Evolutionary conservation across 441 rosid genomes (phyloP).

Genomic region (Capsella rubella): DNA sequence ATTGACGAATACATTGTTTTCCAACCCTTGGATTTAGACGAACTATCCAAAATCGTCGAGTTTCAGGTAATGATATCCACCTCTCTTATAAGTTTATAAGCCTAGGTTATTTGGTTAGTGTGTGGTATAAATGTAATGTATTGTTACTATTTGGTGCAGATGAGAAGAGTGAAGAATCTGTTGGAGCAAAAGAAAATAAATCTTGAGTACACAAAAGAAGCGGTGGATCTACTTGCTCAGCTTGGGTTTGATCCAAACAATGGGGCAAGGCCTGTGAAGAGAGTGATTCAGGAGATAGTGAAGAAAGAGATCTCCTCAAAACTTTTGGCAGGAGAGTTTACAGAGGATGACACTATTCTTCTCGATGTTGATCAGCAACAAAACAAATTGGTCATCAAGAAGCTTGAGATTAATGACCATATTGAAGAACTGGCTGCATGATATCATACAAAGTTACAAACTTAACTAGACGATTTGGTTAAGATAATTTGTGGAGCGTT

Average conservation of each 20-base stretch:
- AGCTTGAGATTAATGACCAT: too few species aligned
- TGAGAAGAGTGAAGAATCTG: slow-evolving; percentile 64
- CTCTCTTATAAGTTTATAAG: not conserved
- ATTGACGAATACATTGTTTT: slow-evolving; percentile 89
- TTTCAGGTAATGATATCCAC: slow-evolving; percentile 57
- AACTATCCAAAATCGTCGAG: slow-evolving; percentile 78
- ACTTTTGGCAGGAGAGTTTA: not conserved
- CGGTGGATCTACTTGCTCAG: slow-evolving; percentile 21
- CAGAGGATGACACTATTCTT: slow-evolving; percentile 1
- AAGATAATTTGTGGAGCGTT: too few species aligned
- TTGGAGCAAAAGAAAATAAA: slow-evolving; percentile 69
- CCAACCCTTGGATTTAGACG: slow-evolving; percentile 75
- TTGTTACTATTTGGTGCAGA: slow-evolving; percentile 44
- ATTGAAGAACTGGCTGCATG: too few species aligned
- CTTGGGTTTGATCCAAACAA: slow-evolving; percentile 6
- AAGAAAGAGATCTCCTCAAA: not conserved
- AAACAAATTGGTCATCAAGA: too few species aligned
- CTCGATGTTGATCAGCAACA: not conserved
- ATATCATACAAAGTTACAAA: too few species aligned
- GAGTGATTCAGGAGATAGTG: not conserved
- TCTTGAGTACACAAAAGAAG: slow-evolving; percentile 66
- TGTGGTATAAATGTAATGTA: slow-evolving; percentile 19
- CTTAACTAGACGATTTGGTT: too few species aligned
- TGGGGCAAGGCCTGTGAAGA: slow-evolving; percentile 2
- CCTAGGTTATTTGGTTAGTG: not conserved